Evolutionary conservation across 306 rosid genomes (phyloP), one percentile per base, ranked within the genome.

Genomic region (Fagus sylvatica): DNA sequence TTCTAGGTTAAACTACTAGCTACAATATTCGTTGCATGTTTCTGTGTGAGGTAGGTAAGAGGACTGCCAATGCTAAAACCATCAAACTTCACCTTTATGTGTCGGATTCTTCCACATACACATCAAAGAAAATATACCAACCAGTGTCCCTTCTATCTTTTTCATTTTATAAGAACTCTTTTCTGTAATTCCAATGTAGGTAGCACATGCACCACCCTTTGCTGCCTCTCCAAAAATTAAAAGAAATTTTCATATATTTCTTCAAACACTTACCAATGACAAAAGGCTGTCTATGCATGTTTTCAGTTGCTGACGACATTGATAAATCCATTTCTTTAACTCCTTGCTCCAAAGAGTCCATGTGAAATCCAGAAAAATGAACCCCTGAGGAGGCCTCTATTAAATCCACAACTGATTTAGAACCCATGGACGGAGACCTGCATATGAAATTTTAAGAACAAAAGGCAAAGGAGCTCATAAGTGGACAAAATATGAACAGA

Each of bases 371-470:
- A 82, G 98, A 91, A 86, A 90, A 93, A 88, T 93, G 98, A 85
- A 96, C 99, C 78, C 84, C 99, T 0, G 97, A 90, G 60, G 98
- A 90, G 77, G 99, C 90, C 82, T 91, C 94, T 88, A 96, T 87
- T 79, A 96, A 80, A 78, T 93, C 97, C 36, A 74, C 90, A 72
- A 85, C 96, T 40, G 98, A 88, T 74, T 91, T 81, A 53, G 92
- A 80, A 54, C 81, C 93, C 98, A 93, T 93, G 53, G 66, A 69
- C 80, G 66, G 53, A 71, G 78, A 79, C 90, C 90, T 85, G 76
- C 54, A 77, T 74, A 42, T 68, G 6, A 75, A 61, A 2, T 69
- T 28, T 33, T 34, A 30, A 81, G 73, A 61, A 66, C 71, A 78
- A 59, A 69, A 17, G 12, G 40, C 59, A 28, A 15, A 7, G 32